Percentiles rank a stretch among this genome's conserved stretches.
These are phyloP conservation scores for Pyrus hybrid DNA, from an alignment of 331 rosid genomes.

Conservation along the genomic window DNA sequence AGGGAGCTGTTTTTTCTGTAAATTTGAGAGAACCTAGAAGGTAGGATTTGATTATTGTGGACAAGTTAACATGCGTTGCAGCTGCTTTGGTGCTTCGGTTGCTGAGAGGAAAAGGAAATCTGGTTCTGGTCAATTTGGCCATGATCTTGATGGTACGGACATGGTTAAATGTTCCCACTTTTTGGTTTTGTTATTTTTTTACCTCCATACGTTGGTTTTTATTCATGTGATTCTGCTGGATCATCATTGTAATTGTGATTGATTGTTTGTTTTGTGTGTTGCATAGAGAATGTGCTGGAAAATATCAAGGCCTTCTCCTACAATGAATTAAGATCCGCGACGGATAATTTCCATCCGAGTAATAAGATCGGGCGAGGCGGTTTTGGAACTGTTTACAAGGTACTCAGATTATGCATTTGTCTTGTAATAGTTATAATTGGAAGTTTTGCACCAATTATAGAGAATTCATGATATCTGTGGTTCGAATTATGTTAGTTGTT, in stretches of 20 bases:
- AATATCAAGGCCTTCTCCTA: constrained; percentile 56
- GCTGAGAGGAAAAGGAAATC: constrained; percentile 24
- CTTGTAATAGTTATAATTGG: neutral
- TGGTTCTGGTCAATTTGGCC: constrained; percentile 20
- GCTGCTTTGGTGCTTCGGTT: constrained; percentile 71
- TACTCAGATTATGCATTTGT: constrained; percentile 20
- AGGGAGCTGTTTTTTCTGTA: neutral
- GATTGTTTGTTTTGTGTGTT: constrained; percentile 10
- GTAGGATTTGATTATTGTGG: neutral
- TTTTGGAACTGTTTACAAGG: constrained; percentile 89
- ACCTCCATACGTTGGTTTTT: neutral
- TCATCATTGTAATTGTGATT: neutral
- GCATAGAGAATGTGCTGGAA: constrained; percentile 39
- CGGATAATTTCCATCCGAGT: constrained; percentile 53
- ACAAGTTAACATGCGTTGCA: constrained; percentile 56
- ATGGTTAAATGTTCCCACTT: neutral
- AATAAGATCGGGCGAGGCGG: constrained; percentile 90
- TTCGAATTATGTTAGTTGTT: neutral
- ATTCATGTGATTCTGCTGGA: neutral
- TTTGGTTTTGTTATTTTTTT: neutral
- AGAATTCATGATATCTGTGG: neutral
- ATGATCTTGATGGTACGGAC: constrained; percentile 47
- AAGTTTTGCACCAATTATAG: neutral
- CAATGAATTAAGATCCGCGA: constrained; percentile 60
- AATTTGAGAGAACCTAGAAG: neutral